Percentiles rank a stretch among this genome's conserved stretches.
These are phyloP conservation scores for Quercus variabilis DNA, from an alignment of 306 rosid genomes.

Conservation along the genomic window DNA sequence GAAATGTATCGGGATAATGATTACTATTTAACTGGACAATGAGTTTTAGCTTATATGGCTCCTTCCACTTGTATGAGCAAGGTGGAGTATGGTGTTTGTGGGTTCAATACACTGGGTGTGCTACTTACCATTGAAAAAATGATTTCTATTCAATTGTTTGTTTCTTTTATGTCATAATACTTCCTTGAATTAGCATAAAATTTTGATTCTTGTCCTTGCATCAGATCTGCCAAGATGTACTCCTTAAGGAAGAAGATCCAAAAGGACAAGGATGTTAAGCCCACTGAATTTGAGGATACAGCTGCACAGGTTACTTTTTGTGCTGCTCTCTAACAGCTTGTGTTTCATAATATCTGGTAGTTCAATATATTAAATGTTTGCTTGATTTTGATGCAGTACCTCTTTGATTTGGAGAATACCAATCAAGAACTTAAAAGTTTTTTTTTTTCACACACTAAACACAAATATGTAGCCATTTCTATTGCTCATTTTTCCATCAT, in stretches of 20 bases:
- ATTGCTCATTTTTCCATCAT: slow-evolving; percentile 7
- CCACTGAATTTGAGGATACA: slow-evolving; percentile 64
- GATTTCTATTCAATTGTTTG: neutral
- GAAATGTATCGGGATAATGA: neutral
- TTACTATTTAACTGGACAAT: too few relatives aligned
- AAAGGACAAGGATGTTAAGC: slow-evolving; percentile 63
- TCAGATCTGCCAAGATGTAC: slow-evolving; percentile 49
- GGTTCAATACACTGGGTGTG: too few relatives aligned
- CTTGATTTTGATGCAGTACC: slow-evolving; percentile 32
- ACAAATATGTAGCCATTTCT: neutral
- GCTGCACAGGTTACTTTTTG: slow-evolving; percentile 48
- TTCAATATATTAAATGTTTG: neutral
- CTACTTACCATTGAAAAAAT: too few relatives aligned
- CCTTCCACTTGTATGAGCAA: too few relatives aligned
- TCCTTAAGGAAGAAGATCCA: slow-evolving; percentile 65
- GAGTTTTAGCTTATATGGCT: too few relatives aligned
- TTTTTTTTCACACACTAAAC: neutral
- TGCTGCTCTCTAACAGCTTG: neutral
- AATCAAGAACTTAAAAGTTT: slow-evolving; percentile 61
- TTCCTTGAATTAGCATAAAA: neutral
- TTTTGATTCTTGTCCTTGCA: neutral
- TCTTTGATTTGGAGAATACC: slow-evolving; percentile 77
- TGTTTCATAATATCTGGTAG: neutral
- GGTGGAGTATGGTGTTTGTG: too few relatives aligned
- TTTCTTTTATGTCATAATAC: neutral